Evolutionary conservation across 257 asterid genomes (phyloP), one percentile per base, ranked within the genome.

Genomic region (Jasminum sambac): DNA sequence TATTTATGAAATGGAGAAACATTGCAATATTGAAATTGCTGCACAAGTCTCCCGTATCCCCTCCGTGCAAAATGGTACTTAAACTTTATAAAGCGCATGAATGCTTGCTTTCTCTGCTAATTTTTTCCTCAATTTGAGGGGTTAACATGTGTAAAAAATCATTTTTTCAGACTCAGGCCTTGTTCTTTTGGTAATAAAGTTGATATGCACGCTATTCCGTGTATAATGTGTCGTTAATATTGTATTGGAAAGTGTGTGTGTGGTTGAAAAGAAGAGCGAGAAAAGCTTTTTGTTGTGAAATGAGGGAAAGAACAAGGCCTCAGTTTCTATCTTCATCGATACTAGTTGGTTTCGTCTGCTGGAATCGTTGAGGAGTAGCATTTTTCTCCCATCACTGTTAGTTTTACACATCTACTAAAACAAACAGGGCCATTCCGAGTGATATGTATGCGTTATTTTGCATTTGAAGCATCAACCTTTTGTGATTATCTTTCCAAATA

Each of bases 1-100:
- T 65, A 81, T 95, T 67, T 88, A 88, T 76, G 97, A 95, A 77
- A 87, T 91, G 96, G 97, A 89, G 89, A 95, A 91, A 79, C 99
- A 86, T 72, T 95, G 99, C 86, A 95, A 91, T 79, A 86, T 89
- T 63, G 99, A 95, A 84, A 91, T 95, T 73, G 85, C 96, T 12
- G 99, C 98, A n/a, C 95, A 95, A 78, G 58, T 91, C 75, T 86
- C 98, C 57, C 94, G 89, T 17, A 66, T 81, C 70, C 83, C 96
- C 64, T 78, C 97, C 69, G 55, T 86, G 44, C 86, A 83, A 81
- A 83, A 75, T 78, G 98, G 99, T 91, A 85, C 41, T 26, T 66
- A 37, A 68, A n/a, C 57, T 77, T 84, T 69, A 59, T 64, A 14
- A 12, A 59, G 69, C 48, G 3, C 39, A 68, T 64, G 8, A 39